phyloP scores from a whole-genome alignment of 2,329 filamentous ascomycete species.

The Chrysoporthe deuterocubensis region DNA sequence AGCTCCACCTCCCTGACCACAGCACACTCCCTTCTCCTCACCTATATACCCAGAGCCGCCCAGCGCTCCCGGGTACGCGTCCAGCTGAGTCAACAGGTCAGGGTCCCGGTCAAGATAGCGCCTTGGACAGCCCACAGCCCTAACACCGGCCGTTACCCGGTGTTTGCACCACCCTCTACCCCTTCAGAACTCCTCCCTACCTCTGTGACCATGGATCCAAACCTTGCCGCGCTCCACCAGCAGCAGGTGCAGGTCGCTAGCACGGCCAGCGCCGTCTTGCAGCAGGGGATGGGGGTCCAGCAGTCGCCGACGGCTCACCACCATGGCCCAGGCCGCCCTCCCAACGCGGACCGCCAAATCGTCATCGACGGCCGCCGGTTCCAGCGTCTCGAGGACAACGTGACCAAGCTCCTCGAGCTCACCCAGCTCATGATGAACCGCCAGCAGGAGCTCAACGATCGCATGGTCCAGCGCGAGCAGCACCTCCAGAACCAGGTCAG shows the following conservation, averaged over 20 bases:
- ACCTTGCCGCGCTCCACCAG: slow-evolving; percentile 23
- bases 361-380: slow-evolving; percentile 28
- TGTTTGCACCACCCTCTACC: too few relatives aligned
- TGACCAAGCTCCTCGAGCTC: slow-evolving; percentile 29
- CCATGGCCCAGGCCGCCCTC: slow-evolving; percentile 25
- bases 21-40: background rate
- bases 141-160: background rate
- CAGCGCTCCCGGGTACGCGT: background rate
- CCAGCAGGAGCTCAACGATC: slow-evolving; percentile 30
- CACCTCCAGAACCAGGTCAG: slow-evolving; percentile 26
- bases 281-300: slow-evolving; percentile 19
- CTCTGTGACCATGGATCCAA: slow-evolving; percentile 21
- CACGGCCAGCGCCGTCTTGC: slow-evolving; percentile 23
- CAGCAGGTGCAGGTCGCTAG: slow-evolving; percentile 27
- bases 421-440: slow-evolving; percentile 32
- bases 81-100: background rate
- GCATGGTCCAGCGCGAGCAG: slow-evolving; percentile 26
- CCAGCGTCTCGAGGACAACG: slow-evolving; percentile 28
- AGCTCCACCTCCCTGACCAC: background rate
- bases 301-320: slow-evolving; percentile 14
- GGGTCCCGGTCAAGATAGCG: background rate
- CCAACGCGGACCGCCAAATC: slow-evolving; percentile 25
- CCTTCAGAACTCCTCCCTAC: background rate
- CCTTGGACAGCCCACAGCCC: background rate
- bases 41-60: background rate